Percentiles rank a stretch among this genome's conserved stretches.
Conservation (phyloP, 345 rosid species). For the Microcos paniculata region DNA sequence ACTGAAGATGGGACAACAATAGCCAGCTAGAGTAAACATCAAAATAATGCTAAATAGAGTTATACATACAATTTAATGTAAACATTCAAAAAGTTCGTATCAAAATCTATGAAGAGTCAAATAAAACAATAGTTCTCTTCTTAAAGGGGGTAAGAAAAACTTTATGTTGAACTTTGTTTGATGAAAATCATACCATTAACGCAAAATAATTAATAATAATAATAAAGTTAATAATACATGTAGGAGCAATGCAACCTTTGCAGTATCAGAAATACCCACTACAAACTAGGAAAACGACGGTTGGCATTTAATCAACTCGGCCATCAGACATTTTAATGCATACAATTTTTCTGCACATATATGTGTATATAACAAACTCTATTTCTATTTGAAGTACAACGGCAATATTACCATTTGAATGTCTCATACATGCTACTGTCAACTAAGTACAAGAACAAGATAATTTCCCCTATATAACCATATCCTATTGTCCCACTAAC, state of each 20-base stretch:
- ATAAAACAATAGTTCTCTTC: background rate
- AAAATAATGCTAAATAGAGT: background rate
- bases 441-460: background rate
- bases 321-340: background rate
- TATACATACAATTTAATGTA: background rate
- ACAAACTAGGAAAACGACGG: background rate
- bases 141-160: background rate
- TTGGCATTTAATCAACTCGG: background rate
- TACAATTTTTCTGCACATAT: too few relatives aligned
- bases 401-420: background rate
- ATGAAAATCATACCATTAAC: background rate
- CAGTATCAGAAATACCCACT: background rate
- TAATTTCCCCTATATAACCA: too few relatives aligned
- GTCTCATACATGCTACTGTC: background rate
- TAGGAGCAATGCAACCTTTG: background rate
- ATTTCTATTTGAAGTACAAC: background rate
- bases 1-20: conserved; percentile 40
- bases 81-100: background rate
- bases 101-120: background rate
- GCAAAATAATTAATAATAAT: too few relatives aligned
- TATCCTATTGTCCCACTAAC: too few relatives aligned
- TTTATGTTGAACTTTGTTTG: background rate
- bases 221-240: too few relatives aligned
- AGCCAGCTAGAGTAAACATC: conserved; percentile 1
- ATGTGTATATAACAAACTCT: too few relatives aligned